Evolutionary conservation across 352 stramenopile species (phyloP), one percentile per base, ranked within the genome.

Genomic region (Thalassiosira allenii): DNA sequence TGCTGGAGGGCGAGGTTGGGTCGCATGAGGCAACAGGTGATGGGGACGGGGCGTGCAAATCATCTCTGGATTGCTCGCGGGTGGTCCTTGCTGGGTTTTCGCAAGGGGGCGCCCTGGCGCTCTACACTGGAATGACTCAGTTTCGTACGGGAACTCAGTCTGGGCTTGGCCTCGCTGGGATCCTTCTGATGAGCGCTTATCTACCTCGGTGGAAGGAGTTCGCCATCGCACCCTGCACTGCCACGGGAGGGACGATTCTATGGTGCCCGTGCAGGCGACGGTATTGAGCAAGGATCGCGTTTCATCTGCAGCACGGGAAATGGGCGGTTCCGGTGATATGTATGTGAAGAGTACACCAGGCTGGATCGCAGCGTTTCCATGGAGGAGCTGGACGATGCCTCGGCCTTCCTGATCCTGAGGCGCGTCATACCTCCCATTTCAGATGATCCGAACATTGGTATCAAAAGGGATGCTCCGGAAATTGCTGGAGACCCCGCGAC

Each of bases 81-180:
- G 97, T 98, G 51, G 94, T 97, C 1, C 81, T 98, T 12, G 95
- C 91, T 6, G 96, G 96, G 23, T 98, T 98, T 81, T 97, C 91
- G 69, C 95, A 98, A 86, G 96, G 96, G 23, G 95, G 90, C 1
- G 94, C 95, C 11, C 78, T 98, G 77, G 95, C 91, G 49, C 86
- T 98, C 3, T 85, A 75, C 67, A 61, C 79, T 30, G 82, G 77
- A 14, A 80, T 89, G 62, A 74, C 66, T 47, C 49, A 63, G 49
- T 34, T 3, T 27, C 62, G 56, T 23, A 64, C 41, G 56, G 37
- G 27, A 0, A 57, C 51, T 8, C 33, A 47, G 6, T 29, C 20
- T 1, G 78, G 75, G 33, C 51, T 82, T 43, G 78, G 78, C 4
- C 53, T 87, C 9, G 73, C 59, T 17, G 79, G 79, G 27, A 81